These are phyloP conservation scores for Stemphylium lycopersici DNA, from an alignment of 2,329 filamentous ascomycete genomes.

Conservation along the genomic window DNA sequence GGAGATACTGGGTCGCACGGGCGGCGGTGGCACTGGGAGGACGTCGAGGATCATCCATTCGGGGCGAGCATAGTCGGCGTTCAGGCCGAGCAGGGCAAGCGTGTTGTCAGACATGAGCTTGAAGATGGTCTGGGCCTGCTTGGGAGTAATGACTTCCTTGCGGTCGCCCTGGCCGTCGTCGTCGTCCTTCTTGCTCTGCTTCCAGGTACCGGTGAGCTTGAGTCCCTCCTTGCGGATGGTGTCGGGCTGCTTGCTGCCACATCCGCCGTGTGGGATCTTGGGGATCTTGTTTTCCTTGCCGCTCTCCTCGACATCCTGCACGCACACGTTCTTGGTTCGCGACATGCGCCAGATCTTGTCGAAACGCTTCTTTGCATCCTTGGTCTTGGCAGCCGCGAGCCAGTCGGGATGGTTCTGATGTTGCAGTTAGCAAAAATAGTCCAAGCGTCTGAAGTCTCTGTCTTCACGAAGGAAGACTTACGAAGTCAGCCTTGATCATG, in stretches of 20 bases:
- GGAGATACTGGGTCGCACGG: constrained; percentile 94
- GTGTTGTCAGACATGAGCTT: constrained; percentile 82
- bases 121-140: constrained; percentile 85
- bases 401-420: constrained; percentile 76
- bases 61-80: constrained; percentile 90
- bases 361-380: constrained; percentile 94
- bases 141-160: constrained; percentile 80
- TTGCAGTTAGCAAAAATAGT: constrained; percentile 63
- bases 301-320: constrained; percentile 72
- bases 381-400: constrained; percentile 76
- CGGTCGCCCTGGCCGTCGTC: constrained; percentile 72
- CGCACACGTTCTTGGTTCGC: constrained; percentile 85
- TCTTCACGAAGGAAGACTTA: constrained; percentile 75
- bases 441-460: constrained; percentile 54
- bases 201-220: constrained; percentile 79
- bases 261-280: constrained; percentile 76
- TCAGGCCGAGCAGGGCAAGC: constrained; percentile 85
- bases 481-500: constrained; percentile 95
- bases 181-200: constrained; percentile 71
- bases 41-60: constrained; percentile 99
- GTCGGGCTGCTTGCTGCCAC: constrained; percentile 86
- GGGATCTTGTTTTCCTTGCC: constrained; percentile 55
- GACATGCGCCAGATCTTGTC: constrained; percentile 90
- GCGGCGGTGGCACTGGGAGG: constrained; percentile 91
- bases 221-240: constrained; percentile 82